Evolutionary conservation across 768 basidiomycete species (phyloP).

Genomic region (Serendipita indica): DNA sequence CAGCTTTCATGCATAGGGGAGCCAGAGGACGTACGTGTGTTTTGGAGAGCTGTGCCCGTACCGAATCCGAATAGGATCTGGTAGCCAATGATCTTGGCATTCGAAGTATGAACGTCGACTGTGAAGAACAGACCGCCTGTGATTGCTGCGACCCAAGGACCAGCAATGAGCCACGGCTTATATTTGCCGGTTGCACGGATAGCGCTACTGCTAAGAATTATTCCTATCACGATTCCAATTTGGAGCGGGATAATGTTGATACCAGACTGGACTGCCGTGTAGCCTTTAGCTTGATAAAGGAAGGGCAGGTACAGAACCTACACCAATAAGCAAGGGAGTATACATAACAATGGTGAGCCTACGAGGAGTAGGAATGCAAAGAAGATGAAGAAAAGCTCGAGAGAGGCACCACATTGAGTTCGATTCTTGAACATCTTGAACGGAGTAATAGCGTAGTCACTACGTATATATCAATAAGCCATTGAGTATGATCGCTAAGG

Average conservation of each 20-base stretch:
- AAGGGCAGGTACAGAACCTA: conserved; percentile 14
- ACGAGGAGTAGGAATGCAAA: conserved; percentile 7
- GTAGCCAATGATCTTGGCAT: conserved; percentile 23
- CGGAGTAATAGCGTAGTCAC: conserved; percentile 23
- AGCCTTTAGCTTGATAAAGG: conserved; percentile 12
- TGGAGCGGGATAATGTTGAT: conserved; percentile 25
- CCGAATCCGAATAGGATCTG: conserved; percentile 28
- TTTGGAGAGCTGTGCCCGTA: conserved; percentile 24
- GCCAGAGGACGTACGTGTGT: conserved; percentile 15
- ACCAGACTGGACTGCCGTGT: conserved; percentile 17
- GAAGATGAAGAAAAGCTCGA: conserved; percentile 14
- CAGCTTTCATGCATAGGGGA: not conserved
- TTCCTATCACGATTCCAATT: conserved; percentile 13
- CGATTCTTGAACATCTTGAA: conserved; percentile 21
- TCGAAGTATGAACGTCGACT: conserved; percentile 14
- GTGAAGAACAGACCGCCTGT: conserved; percentile 21
- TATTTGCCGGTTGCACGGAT: conserved; percentile 20
- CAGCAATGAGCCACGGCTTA: conserved; percentile 18
- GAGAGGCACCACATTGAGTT: conserved; percentile 19
- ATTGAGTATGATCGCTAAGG: not conserved
- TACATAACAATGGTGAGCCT: too few relatives aligned
- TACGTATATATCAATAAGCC: not conserved
- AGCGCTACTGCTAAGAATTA: not conserved
- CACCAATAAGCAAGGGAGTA: not conserved
- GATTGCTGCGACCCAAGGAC: conserved; percentile 19